These are phyloP conservation scores for Lipomyces sp. DNA, from an alignment of 805 yeast species.

Conservation along the genomic window DNA sequence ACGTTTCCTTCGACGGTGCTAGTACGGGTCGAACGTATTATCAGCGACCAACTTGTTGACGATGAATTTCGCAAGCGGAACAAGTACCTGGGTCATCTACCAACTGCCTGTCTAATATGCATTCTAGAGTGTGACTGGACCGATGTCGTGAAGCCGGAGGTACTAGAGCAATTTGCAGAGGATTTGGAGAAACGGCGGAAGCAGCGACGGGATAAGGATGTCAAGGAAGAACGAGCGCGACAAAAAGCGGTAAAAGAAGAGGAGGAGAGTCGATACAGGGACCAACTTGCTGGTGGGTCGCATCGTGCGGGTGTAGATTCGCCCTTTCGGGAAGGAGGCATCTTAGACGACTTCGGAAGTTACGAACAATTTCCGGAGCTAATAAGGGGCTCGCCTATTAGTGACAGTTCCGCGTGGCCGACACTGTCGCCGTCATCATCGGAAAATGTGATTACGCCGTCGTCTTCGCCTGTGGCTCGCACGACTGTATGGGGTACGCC, in stretches of 20 bases:
- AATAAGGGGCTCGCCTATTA: slow-evolving; percentile 16
- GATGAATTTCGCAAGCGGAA: slow-evolving; percentile 63
- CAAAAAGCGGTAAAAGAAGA: slow-evolving; percentile 65
- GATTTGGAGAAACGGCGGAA: slow-evolving; percentile 65
- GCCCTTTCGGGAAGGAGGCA: neutral
- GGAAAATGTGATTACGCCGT: slow-evolving; percentile 13
- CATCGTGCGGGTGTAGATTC: slow-evolving; percentile 11
- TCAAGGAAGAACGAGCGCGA: slow-evolving; percentile 64
- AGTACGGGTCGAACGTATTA: slow-evolving; percentile 70
- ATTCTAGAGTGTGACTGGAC: slow-evolving; percentile 88
- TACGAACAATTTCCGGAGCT: slow-evolving; percentile 19
- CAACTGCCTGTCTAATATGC: slow-evolving; percentile 82
- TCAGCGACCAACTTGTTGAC: slow-evolving; percentile 65
- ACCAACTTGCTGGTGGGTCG: slow-evolving; percentile 7
- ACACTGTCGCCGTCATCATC: slow-evolving; percentile 33
- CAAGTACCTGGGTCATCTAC: slow-evolving; percentile 80
- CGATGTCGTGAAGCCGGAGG: slow-evolving; percentile 50
- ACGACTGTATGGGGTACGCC: slow-evolving; percentile 82
- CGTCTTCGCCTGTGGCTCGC: slow-evolving; percentile 42
- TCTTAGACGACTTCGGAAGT: slow-evolving; percentile 5
- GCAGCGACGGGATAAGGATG: slow-evolving; percentile 54
- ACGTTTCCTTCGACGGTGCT: slow-evolving; percentile 69
- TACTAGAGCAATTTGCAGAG: slow-evolving; percentile 54
- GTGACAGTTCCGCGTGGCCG: slow-evolving; percentile 41
- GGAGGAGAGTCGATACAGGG: slow-evolving; percentile 44